phyloP scores from a whole-genome alignment of 352 stramenopile genomes.

The Nothophytophthora sp. region DNA sequence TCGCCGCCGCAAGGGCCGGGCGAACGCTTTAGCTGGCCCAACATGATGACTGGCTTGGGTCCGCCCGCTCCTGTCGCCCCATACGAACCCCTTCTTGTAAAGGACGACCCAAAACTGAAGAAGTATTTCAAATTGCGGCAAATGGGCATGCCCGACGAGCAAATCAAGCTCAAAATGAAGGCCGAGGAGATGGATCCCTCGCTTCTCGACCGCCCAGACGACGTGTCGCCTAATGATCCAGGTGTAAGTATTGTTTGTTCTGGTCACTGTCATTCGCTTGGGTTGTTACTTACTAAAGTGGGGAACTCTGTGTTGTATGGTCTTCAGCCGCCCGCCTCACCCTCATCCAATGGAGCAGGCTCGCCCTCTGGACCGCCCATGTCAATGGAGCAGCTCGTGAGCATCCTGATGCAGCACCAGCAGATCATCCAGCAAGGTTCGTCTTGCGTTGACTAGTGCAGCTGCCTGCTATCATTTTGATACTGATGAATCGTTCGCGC shows the following conservation, averaged over 20 bases:
- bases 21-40: conserved; percentile 26
- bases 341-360: conserved; percentile 1
- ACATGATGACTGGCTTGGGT: conserved; percentile 19
- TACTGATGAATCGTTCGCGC: no score
- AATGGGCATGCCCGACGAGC: conserved; percentile 83
- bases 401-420: conserved; percentile 88
- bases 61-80: conserved; percentile 30
- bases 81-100: conserved; percentile 75
- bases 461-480: background rate
- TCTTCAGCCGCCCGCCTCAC: conserved; percentile 37
- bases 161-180: conserved; percentile 86
- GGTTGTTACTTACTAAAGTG: background rate
- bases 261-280: background rate
- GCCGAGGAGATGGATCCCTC: conserved; percentile 61
- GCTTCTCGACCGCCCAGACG: conserved; percentile 69
- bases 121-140: conserved; percentile 87
- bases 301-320: conserved; percentile 3
- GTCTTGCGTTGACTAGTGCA: background rate
- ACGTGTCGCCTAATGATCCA: conserved; percentile 78
- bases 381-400: conserved; percentile 88
- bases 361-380: conserved; percentile 44
- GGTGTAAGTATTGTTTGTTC: conserved; percentile 42
- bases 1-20: conserved; percentile 14
- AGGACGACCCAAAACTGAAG: conserved; percentile 67
- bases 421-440: conserved; percentile 86